phyloP scores from a whole-genome alignment of 805 yeast genomes.

The Millerago galiae region DNA sequence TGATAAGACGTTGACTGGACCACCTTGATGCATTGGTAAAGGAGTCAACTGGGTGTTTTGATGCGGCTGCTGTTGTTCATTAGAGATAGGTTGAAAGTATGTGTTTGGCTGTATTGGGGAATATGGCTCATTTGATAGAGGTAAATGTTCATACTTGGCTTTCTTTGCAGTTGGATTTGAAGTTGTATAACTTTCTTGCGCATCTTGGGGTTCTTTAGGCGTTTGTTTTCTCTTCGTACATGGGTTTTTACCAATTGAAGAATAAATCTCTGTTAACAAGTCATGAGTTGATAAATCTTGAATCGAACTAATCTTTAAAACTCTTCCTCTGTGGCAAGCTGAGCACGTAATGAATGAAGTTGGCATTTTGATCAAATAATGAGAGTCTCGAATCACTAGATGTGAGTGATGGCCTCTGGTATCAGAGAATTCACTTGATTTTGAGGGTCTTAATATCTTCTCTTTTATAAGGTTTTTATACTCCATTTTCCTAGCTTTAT shows the following conservation, averaged over 20 bases:
- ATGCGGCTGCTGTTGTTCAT: too few relatives aligned
- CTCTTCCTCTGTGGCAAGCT: constrained; percentile 24
- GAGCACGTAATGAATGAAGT: constrained; percentile 24
- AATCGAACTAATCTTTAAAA: constrained; percentile 18
- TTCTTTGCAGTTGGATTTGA: background rate
- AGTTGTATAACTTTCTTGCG: background rate
- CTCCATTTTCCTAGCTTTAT: constrained; percentile 16
- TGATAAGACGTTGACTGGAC: too few relatives aligned
- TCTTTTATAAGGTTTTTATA: constrained; percentile 23
- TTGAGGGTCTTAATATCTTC: constrained; percentile 22
- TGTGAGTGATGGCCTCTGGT: constrained; percentile 21
- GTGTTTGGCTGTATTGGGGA: too few relatives aligned
- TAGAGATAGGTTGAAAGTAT: too few relatives aligned
- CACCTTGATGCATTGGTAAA: too few relatives aligned
- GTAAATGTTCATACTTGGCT: background rate
- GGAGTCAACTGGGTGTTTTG: too few relatives aligned
- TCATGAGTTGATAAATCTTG: constrained; percentile 16
- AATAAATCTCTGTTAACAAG: constrained; percentile 19
- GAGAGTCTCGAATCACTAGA: constrained; percentile 24
- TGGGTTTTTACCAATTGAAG: constrained; percentile 18
- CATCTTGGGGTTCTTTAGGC: constrained; percentile 13
- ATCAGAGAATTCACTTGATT: constrained; percentile 10
- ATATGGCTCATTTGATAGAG: too few relatives aligned
- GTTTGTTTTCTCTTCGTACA: constrained; percentile 22
- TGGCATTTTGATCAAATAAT: constrained; percentile 21